Conservation (phyloP, 495 filamentous ascomycete species). For the Podospora appendiculata region DNA sequence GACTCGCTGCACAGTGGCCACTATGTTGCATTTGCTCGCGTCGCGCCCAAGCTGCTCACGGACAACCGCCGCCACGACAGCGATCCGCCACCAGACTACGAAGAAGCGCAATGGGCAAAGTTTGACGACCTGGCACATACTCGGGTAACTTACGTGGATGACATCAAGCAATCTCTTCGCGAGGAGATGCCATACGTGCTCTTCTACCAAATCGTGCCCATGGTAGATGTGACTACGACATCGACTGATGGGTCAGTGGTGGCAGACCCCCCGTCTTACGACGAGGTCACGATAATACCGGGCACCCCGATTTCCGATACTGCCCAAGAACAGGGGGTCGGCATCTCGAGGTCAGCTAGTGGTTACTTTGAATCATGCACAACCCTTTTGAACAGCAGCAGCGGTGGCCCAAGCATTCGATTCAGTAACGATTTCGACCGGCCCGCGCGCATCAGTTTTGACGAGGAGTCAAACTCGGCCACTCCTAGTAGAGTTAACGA, state of each 20-base stretch:
- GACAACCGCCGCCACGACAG: conserved; percentile 45
- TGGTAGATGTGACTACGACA: conserved; percentile 57
- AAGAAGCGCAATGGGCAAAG: conserved; percentile 70
- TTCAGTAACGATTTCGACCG: conserved; percentile 32
- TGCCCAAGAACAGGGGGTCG: background rate
- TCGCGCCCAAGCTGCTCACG: conserved; percentile 47
- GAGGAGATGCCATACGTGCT: conserved; percentile 90
- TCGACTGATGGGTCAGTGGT: conserved; percentile 44
- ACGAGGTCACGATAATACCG: conserved; percentile 22
- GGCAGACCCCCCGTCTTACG: conserved; percentile 47
- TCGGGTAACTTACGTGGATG: conserved; percentile 68
- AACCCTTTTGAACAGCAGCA: conserved; percentile 10
- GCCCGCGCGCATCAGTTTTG: conserved; percentile 23
- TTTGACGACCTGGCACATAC: conserved; percentile 74
- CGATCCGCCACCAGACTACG: conserved; percentile 43
- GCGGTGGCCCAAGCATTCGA: conserved; percentile 26
- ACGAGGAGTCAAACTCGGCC: conserved; percentile 24
- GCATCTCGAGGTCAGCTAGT: conserved; percentile 27
- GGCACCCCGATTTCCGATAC: conserved; percentile 11
- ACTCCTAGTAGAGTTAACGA: conserved; percentile 8
- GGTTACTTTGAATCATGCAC: conserved; percentile 36
- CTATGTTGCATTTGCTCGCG: conserved; percentile 77
- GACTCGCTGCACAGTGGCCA: conserved; percentile 86
- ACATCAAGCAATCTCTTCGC: conserved; percentile 61
- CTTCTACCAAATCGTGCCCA: conserved; percentile 90